Evolutionary conservation across 2,329 filamentous ascomycete genomes (phyloP).

Genomic region (Monosporascus cannonballus): DNA sequence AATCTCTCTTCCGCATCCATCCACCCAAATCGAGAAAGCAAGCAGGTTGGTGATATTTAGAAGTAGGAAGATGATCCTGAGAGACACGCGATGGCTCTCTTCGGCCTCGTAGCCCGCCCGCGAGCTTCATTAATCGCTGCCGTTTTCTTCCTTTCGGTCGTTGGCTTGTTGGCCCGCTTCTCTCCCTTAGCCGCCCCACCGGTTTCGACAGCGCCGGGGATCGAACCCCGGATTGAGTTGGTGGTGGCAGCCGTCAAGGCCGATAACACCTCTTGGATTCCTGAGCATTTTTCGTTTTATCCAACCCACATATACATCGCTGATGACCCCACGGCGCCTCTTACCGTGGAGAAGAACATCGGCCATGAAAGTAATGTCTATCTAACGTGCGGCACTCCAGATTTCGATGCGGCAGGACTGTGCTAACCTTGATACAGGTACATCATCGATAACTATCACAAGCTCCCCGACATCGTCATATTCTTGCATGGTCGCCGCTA

Average conservation of each 20-base stretch:
- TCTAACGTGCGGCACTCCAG: conserved; percentile 17
- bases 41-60: not conserved
- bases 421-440: conserved; percentile 7
- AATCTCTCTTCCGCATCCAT: not conserved
- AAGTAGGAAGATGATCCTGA: not conserved
- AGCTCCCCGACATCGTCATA: conserved; percentile 23
- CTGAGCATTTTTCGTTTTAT: conserved; percentile 14
- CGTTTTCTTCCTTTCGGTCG: not conserved
- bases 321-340: conserved; percentile 30
- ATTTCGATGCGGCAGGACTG: conserved; percentile 1
- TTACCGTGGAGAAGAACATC: conserved; percentile 32
- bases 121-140: not conserved
- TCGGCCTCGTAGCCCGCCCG: conserved; percentile 1
- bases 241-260: conserved; percentile 18
- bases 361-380: conserved; percentile 31
- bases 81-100: not conserved
- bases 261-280: conserved; percentile 23
- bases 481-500: conserved; percentile 25
- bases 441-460: conserved; percentile 26
- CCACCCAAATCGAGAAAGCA: not conserved
- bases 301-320: conserved; percentile 33
- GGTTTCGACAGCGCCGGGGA: not conserved
- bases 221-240: conserved; percentile 9
- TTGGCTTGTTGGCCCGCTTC: not conserved
- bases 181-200: not conserved